phyloP scores from a whole-genome alignment of 2,329 filamentous ascomycete genomes.

The Niveomyces coronatus region DNA sequence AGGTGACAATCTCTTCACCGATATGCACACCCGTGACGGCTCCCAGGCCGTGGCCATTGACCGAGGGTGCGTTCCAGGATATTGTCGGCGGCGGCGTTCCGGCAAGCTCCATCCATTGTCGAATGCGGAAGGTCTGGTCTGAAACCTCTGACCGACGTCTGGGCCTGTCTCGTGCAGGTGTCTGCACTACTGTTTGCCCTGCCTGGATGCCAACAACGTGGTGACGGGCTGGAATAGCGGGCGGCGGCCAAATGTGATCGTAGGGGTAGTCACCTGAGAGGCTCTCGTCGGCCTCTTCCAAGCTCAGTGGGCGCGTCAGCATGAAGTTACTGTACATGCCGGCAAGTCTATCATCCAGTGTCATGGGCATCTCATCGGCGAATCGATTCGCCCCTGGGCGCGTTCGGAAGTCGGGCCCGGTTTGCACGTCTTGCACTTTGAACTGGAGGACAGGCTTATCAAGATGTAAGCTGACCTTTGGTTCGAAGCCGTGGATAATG shows the following conservation, averaged over 20 bases:
- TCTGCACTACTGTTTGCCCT: slow-evolving; percentile 15
- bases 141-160: slow-evolving; percentile 48
- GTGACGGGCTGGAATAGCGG: slow-evolving; percentile 52
- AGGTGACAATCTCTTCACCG: slow-evolving; percentile 50
- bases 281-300: slow-evolving; percentile 24
- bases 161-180: slow-evolving; percentile 30
- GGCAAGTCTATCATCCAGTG: slow-evolving; percentile 32
- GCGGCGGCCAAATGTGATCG: slow-evolving; percentile 64
- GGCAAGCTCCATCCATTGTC: slow-evolving; percentile 64
- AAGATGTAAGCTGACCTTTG: slow-evolving; percentile 58
- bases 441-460: slow-evolving; percentile 62
- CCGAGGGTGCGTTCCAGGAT: slow-evolving; percentile 19
- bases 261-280: slow-evolving; percentile 29
- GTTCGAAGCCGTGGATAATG: slow-evolving; percentile 63
- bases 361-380: slow-evolving; percentile 42
- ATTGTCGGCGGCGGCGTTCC: slow-evolving; percentile 20
- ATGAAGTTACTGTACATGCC: slow-evolving; percentile 57
- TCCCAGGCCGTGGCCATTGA: slow-evolving; percentile 18
- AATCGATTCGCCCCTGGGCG: slow-evolving; percentile 28
- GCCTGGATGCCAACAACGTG: slow-evolving; percentile 33
- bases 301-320: slow-evolving; percentile 43
- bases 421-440: slow-evolving; percentile 17
- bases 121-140: slow-evolving; percentile 60
- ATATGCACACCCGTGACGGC: slow-evolving; percentile 32
- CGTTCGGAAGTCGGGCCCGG: slow-evolving; percentile 13